Evolutionary conservation across 2,329 filamentous ascomycete genomes (phyloP).

Genomic region (Bipolaris sorokiniana): DNA sequence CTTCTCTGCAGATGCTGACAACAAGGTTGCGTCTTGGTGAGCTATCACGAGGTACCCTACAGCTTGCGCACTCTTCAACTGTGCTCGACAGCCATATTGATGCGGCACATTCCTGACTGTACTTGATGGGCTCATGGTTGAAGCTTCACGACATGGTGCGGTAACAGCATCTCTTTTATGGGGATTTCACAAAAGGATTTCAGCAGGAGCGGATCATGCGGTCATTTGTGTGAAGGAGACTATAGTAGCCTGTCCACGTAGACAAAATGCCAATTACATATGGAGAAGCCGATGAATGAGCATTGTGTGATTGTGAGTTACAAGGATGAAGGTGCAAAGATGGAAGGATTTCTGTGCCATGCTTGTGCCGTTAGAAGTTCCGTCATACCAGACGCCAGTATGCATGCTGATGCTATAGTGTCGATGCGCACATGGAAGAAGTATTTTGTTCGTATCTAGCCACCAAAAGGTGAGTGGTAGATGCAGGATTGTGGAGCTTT

Average conservation of each 20-base stretch:
- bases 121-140: constrained; percentile 2
- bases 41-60: neutral
- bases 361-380: neutral
- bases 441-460: neutral
- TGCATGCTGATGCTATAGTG: neutral
- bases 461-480: neutral
- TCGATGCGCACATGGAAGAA: neutral
- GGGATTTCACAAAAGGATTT: constrained; percentile 8
- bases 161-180: constrained; percentile 12
- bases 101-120: neutral
- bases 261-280: constrained; percentile 1
- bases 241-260: constrained; percentile 17
- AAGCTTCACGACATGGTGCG: constrained; percentile 4
- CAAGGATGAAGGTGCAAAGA: neutral
- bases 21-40: constrained; percentile 42
- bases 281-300: neutral
- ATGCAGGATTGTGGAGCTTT: neutral
- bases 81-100: neutral
- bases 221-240: constrained; percentile 5
- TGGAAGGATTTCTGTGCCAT: neutral
- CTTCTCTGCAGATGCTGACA: constrained; percentile 24
- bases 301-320: neutral
- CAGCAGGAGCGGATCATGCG: constrained; percentile 18
- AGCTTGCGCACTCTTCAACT: neutral
- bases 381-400: neutral